A percentile compares a stretch with the other conserved stretches of the same genome.
Conservation (phyloP, 2,329 filamentous ascomycete species). For the Hypoxylon sp. region DNA sequence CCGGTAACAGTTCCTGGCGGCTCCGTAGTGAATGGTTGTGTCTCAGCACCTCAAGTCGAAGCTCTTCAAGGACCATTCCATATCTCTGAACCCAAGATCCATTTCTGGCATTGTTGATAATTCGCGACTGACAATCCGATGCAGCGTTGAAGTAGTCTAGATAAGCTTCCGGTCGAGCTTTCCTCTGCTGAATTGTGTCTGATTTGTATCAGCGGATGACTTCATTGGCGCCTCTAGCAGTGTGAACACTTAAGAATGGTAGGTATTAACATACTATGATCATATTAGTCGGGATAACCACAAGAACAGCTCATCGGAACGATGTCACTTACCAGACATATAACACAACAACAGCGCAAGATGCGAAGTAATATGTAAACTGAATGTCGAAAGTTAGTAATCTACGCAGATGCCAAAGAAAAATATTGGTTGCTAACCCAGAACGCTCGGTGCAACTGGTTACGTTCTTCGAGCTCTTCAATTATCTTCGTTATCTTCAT, state of each 20-base stretch:
- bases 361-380: slow-evolving; percentile 60
- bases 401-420: background rate
- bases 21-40: slow-evolving; percentile 2
- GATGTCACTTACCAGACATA: slow-evolving; percentile 53
- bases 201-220: background rate
- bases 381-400: slow-evolving; percentile 16
- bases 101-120: slow-evolving; percentile 54
- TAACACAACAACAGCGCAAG: slow-evolving; percentile 60
- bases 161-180: slow-evolving; percentile 48
- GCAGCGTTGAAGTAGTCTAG: slow-evolving; percentile 55
- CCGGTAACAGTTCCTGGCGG: background rate
- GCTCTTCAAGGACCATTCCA: slow-evolving; percentile 54
- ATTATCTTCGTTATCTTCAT: slow-evolving; percentile 57
- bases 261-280: slow-evolving; percentile 7
- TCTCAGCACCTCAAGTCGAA: slow-evolving; percentile 17
- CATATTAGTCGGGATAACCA: background rate
- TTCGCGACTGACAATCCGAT: slow-evolving; percentile 57
- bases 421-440: slow-evolving; percentile 52
- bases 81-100: slow-evolving; percentile 59
- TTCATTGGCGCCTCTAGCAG: background rate
- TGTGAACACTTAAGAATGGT: background rate
- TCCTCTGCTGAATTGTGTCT: slow-evolving; percentile 56
- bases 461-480: slow-evolving; percentile 54
- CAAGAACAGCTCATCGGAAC: background rate
- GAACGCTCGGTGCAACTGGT: slow-evolving; percentile 57